Conservation (phyloP, 768 basidiomycete genomes). For the Dictyophora rubrovolvata region DNA sequence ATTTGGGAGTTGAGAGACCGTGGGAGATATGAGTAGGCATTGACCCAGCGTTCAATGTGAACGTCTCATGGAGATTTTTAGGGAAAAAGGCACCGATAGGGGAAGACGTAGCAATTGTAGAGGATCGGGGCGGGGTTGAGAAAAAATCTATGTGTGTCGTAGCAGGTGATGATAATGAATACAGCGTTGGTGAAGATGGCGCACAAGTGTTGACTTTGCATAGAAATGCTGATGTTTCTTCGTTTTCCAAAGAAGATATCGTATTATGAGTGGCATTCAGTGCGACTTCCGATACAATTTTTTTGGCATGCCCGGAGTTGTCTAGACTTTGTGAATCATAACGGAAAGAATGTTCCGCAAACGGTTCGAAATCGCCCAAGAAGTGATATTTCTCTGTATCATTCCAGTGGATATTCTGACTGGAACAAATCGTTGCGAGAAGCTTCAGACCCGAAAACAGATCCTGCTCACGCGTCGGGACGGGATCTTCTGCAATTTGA, state of each 20-base stretch:
- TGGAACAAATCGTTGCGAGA: slow-evolving; percentile 6
- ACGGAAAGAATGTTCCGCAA: neutral
- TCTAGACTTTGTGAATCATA: too few relatives aligned
- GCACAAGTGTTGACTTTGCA: neutral
- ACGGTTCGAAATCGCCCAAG: neutral
- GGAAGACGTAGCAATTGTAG: neutral
- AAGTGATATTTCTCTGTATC: neutral
- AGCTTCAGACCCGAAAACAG: neutral
- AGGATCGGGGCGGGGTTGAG: neutral
- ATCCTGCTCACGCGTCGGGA: slow-evolving; percentile 3
- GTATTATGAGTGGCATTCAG: too few relatives aligned
- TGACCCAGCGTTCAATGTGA: neutral
- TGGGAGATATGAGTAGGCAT: neutral
- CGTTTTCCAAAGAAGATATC: too few relatives aligned
- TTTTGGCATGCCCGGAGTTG: too few relatives aligned
- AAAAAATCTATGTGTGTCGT: neutral
- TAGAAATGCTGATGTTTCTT: too few relatives aligned
- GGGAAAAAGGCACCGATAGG: neutral
- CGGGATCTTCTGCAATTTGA: neutral
- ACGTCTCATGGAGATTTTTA: neutral
- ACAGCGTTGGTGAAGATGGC: neutral
- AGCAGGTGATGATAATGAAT: neutral
- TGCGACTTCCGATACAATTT: too few relatives aligned
- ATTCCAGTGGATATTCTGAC: slow-evolving; percentile 5
- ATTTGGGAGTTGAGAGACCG: neutral